These are phyloP conservation scores for Lagenidium giganteum DNA, from an alignment of 352 stramenopile species.

Conservation along the genomic window DNA sequence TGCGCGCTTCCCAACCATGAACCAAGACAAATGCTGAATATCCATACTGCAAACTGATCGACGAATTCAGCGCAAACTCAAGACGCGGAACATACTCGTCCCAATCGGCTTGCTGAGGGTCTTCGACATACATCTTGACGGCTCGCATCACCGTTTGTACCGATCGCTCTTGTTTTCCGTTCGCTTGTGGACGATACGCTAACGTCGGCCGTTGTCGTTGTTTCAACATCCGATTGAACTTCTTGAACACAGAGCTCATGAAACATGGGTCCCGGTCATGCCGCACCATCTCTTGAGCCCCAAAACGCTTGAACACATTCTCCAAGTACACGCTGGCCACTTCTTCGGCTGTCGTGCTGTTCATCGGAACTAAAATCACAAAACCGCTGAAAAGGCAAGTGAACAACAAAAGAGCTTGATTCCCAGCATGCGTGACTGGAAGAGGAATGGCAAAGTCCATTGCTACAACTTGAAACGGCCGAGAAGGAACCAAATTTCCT, in stretches of 20 bases:
- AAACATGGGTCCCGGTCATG: slow-evolving; percentile 10
- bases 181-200: slow-evolving; percentile 11
- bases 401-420: not conserved
- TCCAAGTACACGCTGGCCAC: slow-evolving; percentile 1
- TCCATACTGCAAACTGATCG: not conserved
- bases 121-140: slow-evolving; percentile 10
- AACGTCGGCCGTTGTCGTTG: not conserved
- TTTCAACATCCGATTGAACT: slow-evolving; percentile 13
- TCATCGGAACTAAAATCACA: not conserved
- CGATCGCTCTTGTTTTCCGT: slow-evolving; percentile 4
- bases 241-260: slow-evolving; percentile 9
- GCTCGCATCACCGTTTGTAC: slow-evolving; percentile 17
- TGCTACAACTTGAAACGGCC: not conserved
- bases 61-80: slow-evolving; percentile 13
- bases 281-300: slow-evolving; percentile 7
- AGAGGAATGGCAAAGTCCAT: not conserved
- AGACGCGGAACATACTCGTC: slow-evolving; percentile 11
- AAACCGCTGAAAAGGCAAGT: not conserved
- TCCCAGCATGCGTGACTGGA: not conserved
- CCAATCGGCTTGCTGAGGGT: slow-evolving; percentile 13
- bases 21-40: slow-evolving; percentile 16
- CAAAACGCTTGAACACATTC: slow-evolving; percentile 13
- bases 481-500: not conserved
- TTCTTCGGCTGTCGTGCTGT: not conserved
- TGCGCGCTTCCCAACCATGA: slow-evolving; percentile 12